Evolutionary conservation across 495 filamentous ascomycete genomes (phyloP), one percentile per base, ranked within the genome.

Genomic region (Pseudevernia furfuracea): DNA sequence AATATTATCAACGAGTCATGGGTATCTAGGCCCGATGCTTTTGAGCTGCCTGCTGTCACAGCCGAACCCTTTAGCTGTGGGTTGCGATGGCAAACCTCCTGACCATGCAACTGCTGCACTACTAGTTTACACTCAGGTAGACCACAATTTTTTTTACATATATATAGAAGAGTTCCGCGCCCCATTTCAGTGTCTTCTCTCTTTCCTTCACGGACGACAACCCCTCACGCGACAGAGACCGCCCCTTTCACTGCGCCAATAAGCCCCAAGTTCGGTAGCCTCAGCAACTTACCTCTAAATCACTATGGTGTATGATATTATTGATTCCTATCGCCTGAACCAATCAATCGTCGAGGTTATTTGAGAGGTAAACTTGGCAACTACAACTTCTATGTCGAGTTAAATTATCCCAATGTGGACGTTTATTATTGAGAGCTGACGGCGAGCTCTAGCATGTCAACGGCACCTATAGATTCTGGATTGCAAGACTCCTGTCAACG

Each of bases 361-460:
- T 23, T 61, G 12, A 44, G 12, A 34, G 37, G 17, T 2, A 2
- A 12, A 34, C 37, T 61, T 8, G 43, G 59, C 46, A 38, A 37
- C 23, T 61, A 61, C 32, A 34, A 61, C 10, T 46, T 61, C 17
- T 61, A 12, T 23, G 46, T 46, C 5, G 25, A 61, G 59, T 19
- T 61, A 34, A 34, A 11, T 49, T 14, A 12, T 49, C 5, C 30
- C 43, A 1, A 30, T 32, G 43, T 46, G 17, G 21, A 23, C 21
- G 43, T 46, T 5, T 61, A 0, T n/a, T 32, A 9, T n/a, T 7
- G 41, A 30, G 11, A 57, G 32, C 14, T 65, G 52, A 65, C 30
- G 28, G 17, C 41, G 52, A n/a, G 17, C 9, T 57, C n/a, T 65
- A 65, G 62, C 56, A 58, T 37, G 23, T 64, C 43, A 59, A 48